Base-by-base conservation (phyloP, 1,284 basidiomycete genomes). In the Fomitopsis pinicola region DNA sequence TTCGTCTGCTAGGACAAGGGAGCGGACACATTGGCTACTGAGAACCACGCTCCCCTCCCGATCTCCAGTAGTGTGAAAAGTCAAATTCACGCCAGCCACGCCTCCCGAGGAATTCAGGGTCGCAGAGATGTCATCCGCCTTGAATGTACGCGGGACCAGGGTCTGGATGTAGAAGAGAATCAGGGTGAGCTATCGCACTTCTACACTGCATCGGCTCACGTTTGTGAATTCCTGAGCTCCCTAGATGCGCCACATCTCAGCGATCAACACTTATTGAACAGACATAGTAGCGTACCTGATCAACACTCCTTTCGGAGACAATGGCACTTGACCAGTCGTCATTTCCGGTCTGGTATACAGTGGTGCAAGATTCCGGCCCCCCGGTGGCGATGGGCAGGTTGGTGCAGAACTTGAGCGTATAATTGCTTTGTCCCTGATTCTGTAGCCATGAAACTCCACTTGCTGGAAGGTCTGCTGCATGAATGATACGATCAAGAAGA, bases 351-450 rank as follows among this genome's bases (percentile, higher is more conserved):
- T 64, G 42, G 55, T 60, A 60, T 56, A 58, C 19, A 36, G 40
- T 69, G 42, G 38, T 66, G 62, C 35, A 68, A 66, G 46, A 66
- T 56, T 5, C 55, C 59, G 28, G 5, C 35, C 48, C 48, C 2
- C 26, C 28, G 28, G 30, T 19, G 10, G 22, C 40, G 8, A 67
- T 59, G 5, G 83, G 82, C n/a, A 83, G 73, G 45, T 80, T 72
- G 42, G 75, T 69, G 69, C 84, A 86, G 60, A 85, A 73, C 50
- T 72, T 71, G 54, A 85, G 71, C 35, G 69, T 70, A 26, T 76
- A 74, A 19, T 74, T 57, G 7, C 69, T 72, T 14, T 68, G 66
- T 0, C 69, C 59, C 0, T 77, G 74, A 7, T 2, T 50, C 33
- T 74, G 73, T 17, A 80, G 71, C 62, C 75, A 78, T 1, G 79